phyloP scores from a whole-genome alignment of 2,329 filamentous ascomycete genomes.

The Metarhizium sp. region DNA sequence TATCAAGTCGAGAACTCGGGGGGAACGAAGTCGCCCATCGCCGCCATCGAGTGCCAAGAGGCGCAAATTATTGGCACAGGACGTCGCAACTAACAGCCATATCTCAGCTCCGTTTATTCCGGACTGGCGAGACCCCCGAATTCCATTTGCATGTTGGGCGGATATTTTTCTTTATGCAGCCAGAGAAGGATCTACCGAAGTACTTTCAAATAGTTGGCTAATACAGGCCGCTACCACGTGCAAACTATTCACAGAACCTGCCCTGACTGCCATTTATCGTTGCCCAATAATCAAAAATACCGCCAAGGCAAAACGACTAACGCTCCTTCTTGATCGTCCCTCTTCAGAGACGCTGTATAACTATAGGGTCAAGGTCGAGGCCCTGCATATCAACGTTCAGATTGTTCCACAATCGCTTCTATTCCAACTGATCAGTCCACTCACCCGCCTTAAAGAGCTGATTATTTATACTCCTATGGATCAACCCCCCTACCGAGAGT shows the following conservation, averaged over 20 bases:
- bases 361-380: constrained; percentile 62
- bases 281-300: constrained; percentile 51
- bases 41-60: constrained; percentile 7
- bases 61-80: constrained; percentile 3
- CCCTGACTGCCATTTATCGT: constrained; percentile 62
- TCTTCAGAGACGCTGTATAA: constrained; percentile 42
- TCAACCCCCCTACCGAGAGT: constrained; percentile 52
- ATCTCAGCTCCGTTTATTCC: constrained; percentile 27
- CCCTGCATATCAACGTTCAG: constrained; percentile 62
- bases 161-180: constrained; percentile 63
- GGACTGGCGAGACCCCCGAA: constrained; percentile 41
- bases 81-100: background rate
- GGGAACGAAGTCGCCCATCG: constrained; percentile 12
- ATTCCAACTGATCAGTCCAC: constrained; percentile 48
- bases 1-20: background rate
- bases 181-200: constrained; percentile 29
- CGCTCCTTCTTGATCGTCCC: constrained; percentile 44
- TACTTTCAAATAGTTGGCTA: constrained; percentile 52
- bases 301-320: constrained; percentile 34
- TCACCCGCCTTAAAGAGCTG: constrained; percentile 59
- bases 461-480: constrained; percentile 65
- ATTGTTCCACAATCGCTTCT: constrained; percentile 36
- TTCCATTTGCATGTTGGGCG: constrained; percentile 61
- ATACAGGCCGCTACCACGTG: constrained; percentile 53
- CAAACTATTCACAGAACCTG: constrained; percentile 59